These are phyloP conservation scores for Paraurostyla sp. DNA, from an alignment of 73 alveolate genomes.

Conservation along the genomic window DNA sequence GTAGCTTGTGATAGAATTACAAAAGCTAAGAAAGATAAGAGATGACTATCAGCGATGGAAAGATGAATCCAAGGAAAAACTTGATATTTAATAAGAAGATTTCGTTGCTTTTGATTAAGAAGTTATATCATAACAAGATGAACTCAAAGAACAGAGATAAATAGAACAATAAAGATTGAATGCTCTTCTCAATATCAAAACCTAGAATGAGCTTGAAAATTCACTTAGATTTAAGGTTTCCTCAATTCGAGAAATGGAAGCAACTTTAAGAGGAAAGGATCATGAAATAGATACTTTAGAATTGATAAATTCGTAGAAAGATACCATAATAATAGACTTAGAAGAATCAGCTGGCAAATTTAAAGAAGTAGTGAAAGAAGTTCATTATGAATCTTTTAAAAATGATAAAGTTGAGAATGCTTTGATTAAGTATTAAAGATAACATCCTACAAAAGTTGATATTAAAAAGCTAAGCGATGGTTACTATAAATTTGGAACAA, in stretches of 20 bases:
- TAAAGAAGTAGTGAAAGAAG: conserved; percentile 19
- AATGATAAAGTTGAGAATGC: conserved; percentile 26
- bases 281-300: conserved; percentile 39
- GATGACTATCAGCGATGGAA: background rate
- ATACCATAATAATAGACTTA: background rate
- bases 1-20: background rate
- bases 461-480: conserved; percentile 27
- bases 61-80: background rate
- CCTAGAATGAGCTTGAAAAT: background rate
- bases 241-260: background rate
- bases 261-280: conserved; percentile 9
- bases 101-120: background rate
- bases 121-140: background rate
- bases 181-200: background rate
- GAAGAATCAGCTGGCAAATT: conserved; percentile 40
- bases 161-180: background rate
- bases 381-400: conserved; percentile 23
- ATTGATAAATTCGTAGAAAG: background rate
- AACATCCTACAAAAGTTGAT: background rate
- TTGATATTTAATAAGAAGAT: background rate
- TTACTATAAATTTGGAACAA: conserved; percentile 34
- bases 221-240: background rate
- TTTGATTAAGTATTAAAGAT: background rate
- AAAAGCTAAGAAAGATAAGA: background rate
- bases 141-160: background rate